A percentile compares a stretch with the other conserved stretches of the same genome.
These are phyloP conservation scores for Aspergillus homomorphus DNA, from an alignment of 495 filamentous ascomycete genomes.

Conservation along the genomic window DNA sequence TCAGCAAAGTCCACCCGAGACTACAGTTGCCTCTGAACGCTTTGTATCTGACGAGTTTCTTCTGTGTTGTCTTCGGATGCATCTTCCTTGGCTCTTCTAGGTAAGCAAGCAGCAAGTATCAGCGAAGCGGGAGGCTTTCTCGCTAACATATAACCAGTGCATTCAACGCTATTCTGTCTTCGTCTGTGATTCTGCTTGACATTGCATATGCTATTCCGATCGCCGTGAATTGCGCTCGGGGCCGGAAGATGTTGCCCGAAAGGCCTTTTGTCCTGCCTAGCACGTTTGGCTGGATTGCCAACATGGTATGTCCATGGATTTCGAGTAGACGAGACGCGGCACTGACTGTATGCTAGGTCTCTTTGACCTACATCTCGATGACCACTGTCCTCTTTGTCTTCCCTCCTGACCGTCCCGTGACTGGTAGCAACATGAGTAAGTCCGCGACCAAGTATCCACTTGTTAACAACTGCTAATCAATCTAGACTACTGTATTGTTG, in stretches of 20 bases:
- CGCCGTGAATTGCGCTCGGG: slow-evolving; percentile 61
- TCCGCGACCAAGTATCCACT: background rate
- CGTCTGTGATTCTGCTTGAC: slow-evolving; percentile 67
- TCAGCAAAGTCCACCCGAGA: slow-evolving; percentile 60
- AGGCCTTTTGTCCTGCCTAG: slow-evolving; percentile 60
- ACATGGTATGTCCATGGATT: slow-evolving; percentile 30
- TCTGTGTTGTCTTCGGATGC: slow-evolving; percentile 66
- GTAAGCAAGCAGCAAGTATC: slow-evolving; percentile 13
- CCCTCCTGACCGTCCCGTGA: slow-evolving; percentile 64
- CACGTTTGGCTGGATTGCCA: slow-evolving; percentile 51
- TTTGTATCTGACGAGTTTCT: slow-evolving; percentile 58
- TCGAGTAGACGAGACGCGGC: background rate
- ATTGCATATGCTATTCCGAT: slow-evolving; percentile 73
- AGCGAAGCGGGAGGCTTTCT: background rate
- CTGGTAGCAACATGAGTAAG: slow-evolving; percentile 69
- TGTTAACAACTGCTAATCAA: slow-evolving; percentile 14
- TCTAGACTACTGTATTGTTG: slow-evolving; percentile 65
- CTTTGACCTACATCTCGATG: slow-evolving; percentile 60
- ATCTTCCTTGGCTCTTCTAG: slow-evolving; percentile 74
- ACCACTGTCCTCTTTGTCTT: slow-evolving; percentile 77
- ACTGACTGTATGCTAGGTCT: slow-evolving; percentile 41
- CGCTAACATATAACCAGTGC: slow-evolving; percentile 28
- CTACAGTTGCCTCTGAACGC: slow-evolving; percentile 69
- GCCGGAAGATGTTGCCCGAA: slow-evolving; percentile 61
- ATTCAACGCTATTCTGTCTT: slow-evolving; percentile 64